A percentile compares a stretch with the other conserved stretches of the same genome.
phyloP scores from a whole-genome alignment of 805 yeast genomes.

The Blastobotrys mokoenaii region DNA sequence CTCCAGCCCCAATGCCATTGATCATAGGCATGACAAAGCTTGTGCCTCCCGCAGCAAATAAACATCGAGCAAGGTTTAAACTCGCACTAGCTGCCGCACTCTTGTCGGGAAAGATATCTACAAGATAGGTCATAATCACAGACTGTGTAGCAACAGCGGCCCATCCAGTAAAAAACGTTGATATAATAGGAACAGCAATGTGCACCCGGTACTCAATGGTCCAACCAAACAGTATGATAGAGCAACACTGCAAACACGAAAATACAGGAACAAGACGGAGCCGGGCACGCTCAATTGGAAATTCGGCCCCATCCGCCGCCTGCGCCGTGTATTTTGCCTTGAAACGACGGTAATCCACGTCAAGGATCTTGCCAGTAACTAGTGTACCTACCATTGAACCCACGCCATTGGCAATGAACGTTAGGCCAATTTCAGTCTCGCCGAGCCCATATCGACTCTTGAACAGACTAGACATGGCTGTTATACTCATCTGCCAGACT shows the following conservation, averaged over 20 bases:
- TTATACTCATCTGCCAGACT: conserved; percentile 60
- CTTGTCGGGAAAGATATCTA: conserved; percentile 62
- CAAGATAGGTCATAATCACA: conserved; percentile 41
- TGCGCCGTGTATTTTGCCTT: conserved; percentile 22
- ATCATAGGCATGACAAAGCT: not conserved
- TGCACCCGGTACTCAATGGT: conserved; percentile 41
- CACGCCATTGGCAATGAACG: conserved; percentile 68
- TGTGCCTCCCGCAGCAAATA: conserved; percentile 49
- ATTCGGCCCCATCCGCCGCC: conserved; percentile 23
- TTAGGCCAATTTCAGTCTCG: conserved; percentile 54
- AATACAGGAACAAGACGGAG: conserved; percentile 35
- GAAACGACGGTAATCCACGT: conserved; percentile 37
- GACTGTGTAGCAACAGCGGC: conserved; percentile 38
- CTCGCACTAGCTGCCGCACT: conserved; percentile 69
- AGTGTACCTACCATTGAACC: conserved; percentile 58
- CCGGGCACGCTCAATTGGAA: conserved; percentile 50
- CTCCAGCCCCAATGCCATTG: not conserved
- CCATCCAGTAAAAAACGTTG: conserved; percentile 49
- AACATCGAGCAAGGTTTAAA: conserved; percentile 64
- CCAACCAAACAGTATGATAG: conserved; percentile 63
- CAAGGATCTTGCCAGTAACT: conserved; percentile 47
- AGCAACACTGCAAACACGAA: conserved; percentile 34
- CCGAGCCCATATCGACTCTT: conserved; percentile 41
- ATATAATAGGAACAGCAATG: conserved; percentile 48
- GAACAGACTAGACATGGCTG: conserved; percentile 38